Percentiles rank a stretch among this genome's conserved stretches.
Conservation (phyloP, 2,329 filamentous ascomycete species). For the Apiospora koreana region DNA sequence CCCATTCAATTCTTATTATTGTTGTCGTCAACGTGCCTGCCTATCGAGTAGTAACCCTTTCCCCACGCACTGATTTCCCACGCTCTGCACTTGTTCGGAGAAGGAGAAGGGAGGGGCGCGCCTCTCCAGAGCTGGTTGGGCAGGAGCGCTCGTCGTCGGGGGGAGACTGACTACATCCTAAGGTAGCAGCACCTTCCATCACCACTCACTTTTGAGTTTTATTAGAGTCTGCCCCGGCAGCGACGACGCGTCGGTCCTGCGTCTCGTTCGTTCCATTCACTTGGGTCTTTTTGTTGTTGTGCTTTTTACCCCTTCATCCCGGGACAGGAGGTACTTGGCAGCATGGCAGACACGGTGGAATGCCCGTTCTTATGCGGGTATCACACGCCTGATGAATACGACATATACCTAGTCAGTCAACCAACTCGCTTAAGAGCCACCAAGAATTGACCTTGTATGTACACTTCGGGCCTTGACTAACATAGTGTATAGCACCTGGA, state of each 20-base stretch:
- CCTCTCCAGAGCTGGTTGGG: neutral
- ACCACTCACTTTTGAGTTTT: neutral
- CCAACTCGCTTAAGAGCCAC: neutral
- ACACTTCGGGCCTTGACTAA: neutral
- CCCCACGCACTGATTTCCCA: constrained; percentile 2
- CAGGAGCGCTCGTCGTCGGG: neutral
- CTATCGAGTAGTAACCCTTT: neutral
- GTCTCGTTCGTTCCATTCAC: neutral
- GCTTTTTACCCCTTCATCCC: neutral
- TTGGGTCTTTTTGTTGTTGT: neutral
- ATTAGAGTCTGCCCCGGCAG: neutral
- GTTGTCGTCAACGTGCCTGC: neutral
- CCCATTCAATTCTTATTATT: neutral
- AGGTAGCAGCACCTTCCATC: neutral
- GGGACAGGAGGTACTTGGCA: neutral
- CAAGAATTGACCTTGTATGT: neutral
- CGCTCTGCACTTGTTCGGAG: neutral
- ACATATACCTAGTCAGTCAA: constrained; percentile 36
- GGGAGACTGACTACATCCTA: neutral
- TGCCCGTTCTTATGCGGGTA: constrained; percentile 43
- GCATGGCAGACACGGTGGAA: neutral
- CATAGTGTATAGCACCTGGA: constrained; percentile 32
- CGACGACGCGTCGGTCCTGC: neutral
- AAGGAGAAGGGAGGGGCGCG: neutral
- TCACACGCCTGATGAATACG: constrained; percentile 34